Evolutionary conservation across 345 rosid genomes (phyloP).

Genomic region (Euclidium syriacum): DNA sequence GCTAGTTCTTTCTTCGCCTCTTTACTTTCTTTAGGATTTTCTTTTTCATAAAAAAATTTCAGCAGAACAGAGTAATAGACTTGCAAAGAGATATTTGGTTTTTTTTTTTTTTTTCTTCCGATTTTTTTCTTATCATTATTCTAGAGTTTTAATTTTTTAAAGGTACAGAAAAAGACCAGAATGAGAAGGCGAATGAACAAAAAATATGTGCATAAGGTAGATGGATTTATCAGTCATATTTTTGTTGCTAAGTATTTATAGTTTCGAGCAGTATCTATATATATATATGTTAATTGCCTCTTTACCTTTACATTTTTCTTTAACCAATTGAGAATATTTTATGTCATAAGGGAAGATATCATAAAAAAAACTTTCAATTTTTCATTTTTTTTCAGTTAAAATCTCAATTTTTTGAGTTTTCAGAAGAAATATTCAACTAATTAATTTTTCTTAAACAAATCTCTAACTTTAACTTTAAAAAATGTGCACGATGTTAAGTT

Average conservation of each 20-base stretch:
- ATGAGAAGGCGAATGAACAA: background rate
- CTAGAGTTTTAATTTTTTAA: slow-evolving; percentile 4
- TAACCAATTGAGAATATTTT: too few species aligned
- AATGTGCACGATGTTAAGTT: too few species aligned
- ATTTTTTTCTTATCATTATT: background rate
- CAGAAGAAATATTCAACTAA: too few species aligned
- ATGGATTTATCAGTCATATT: background rate
- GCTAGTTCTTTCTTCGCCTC: slow-evolving; percentile 25
- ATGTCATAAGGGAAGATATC: too few species aligned
- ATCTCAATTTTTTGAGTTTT: too few species aligned
- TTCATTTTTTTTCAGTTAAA: too few species aligned
- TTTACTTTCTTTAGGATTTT: background rate
- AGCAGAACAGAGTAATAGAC: slow-evolving; percentile 13
- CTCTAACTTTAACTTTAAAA: too few species aligned
- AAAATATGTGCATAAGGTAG: slow-evolving; percentile 27
- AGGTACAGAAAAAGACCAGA: slow-evolving; percentile 20
- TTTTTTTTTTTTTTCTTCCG: background rate
- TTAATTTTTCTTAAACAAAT: too few species aligned
- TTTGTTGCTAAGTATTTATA: background rate
- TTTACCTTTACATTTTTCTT: background rate
- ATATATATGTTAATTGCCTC: background rate
- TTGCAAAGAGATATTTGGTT: background rate
- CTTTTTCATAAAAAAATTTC: too few species aligned
- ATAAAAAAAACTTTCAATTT: too few species aligned
- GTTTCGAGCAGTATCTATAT: background rate